Base-by-base conservation (phyloP, 1,284 basidiomycete species). In the Neonothopanus nambi region DNA sequence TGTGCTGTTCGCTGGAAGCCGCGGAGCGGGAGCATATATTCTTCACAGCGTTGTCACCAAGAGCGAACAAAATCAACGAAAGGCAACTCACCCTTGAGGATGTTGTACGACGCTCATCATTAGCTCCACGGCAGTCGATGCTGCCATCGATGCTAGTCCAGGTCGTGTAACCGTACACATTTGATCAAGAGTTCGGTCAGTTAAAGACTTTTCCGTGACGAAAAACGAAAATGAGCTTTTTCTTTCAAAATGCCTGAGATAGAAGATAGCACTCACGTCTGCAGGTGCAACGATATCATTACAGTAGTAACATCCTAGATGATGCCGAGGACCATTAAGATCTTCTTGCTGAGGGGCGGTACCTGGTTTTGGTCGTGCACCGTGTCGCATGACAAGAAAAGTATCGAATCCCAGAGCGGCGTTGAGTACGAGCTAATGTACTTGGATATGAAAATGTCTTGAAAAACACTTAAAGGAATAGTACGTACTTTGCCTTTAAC, bases 101-200 rank as follows among this genome's bases (percentile, higher is more conserved):
- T 98, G 95, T 64, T 98, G 95, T 18, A 98, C 61, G 0, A 97
- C 71, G 0, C 94, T 93, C 0, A 93, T 87, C 33, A 99, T 81
- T 6, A 99, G 75, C 65, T 99, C 97, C 0, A 98, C 95, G 0
- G 94, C 94, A 0, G 88, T 91, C 0, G 95, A 88, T 0, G 91
- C 86, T 0, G 96, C 96, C 39, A 98, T 95, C 0, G 93, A 85
- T 0, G 95, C 97, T 0, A 98, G 78, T 0, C 96, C 96, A 0
- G 97, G 96, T n/a, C 97, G 77, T 0, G 96, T 98, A 12, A 99
- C 97, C 0, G 97, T 99, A 66, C 97, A 99, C 96, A 98, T 98
- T 67, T 99, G 96, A 67, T 99, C 97, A 23, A 99, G 80, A 1
- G 95, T 98, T 33, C 95, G 81, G 65, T 99, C 95, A 0, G 92